A percentile compares a stretch with the other conserved stretches of the same genome.
Conservation (phyloP, 495 filamentous ascomycete species). For the Penicillium salamii region DNA sequence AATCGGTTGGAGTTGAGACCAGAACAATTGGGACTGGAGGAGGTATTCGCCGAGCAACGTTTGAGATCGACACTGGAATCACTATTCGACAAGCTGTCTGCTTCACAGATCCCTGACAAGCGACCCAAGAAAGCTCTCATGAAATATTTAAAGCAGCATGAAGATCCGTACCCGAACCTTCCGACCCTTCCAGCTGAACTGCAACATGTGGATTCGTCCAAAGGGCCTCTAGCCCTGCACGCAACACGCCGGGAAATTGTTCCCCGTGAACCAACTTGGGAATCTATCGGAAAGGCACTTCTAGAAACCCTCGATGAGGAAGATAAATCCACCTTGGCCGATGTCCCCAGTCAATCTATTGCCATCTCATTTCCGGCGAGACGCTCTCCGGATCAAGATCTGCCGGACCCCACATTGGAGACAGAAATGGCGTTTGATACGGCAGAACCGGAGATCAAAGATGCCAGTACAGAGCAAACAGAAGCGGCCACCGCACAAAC, state of each 20-base stretch:
- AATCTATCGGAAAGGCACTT: slow-evolving; percentile 55
- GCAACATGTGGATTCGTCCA: slow-evolving; percentile 28
- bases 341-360: slow-evolving; percentile 38
- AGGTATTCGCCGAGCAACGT: slow-evolving; percentile 77
- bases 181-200: slow-evolving; percentile 48
- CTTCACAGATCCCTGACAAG: slow-evolving; percentile 63
- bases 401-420: slow-evolving; percentile 13
- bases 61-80: slow-evolving; percentile 63
- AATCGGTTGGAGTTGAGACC: slow-evolving; percentile 63
- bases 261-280: slow-evolving; percentile 46
- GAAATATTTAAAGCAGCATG: slow-evolving; percentile 58
- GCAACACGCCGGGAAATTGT: slow-evolving; percentile 31
- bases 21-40: slow-evolving; percentile 78
- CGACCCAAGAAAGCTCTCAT: slow-evolving; percentile 62
- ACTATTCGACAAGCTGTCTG: slow-evolving; percentile 69
- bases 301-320: slow-evolving; percentile 47
- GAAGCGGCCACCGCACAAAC: slow-evolving; percentile 14
- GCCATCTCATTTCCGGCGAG: slow-evolving; percentile 33
- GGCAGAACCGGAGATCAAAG: slow-evolving; percentile 7
- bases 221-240: slow-evolving; percentile 26
- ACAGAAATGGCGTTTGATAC: slow-evolving; percentile 11
- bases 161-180: slow-evolving; percentile 77
- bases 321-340: slow-evolving; percentile 31
- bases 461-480: slow-evolving; percentile 6
- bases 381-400: slow-evolving; percentile 14